Evolutionary conservation across 2,329 filamentous ascomycete species (phyloP), one percentile per base, ranked within the genome.

Genomic region (Penicillium sp.): DNA sequence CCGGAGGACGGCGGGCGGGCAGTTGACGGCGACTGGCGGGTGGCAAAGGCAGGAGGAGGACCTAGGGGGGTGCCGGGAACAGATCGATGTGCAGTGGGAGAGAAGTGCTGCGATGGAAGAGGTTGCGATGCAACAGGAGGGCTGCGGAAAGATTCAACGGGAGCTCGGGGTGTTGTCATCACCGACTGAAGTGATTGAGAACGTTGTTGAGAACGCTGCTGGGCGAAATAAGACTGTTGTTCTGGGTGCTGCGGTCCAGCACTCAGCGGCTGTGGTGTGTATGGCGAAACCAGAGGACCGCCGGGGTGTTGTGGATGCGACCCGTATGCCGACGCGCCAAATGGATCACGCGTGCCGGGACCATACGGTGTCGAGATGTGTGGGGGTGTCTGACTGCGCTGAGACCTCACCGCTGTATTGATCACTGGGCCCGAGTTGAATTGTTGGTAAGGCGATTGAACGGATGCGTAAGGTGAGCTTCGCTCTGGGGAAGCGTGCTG

Each of bases 51-150:
- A 33, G 72, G 66, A 49, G 77, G 79, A 27, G 80, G 81, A 1
- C 78, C 79, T 44, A 82, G 70, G 25, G 81, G 81, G 15, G 80
- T 82, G 43, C 74, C 75, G 13, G 79, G 77, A 57, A 82, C 75
- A 6, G 79, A 79, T 19, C 73, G 71, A 54, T 79, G 77, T 53
- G 68, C 59, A 42, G 63, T 63, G 36, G 69, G 70, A 50, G 71
- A 72, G 51, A 72, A 71, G 38, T 71, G 70, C 55, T 75, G 74
- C 33, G 73, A 64, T 23, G 68, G 66, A 45, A 67, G 66, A 49
- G 70, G 61, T 53, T 73, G 68, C 19, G 73, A 58, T 56, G 64
- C 61, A 31, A 66, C 68, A 41, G 72, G 68, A 54, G 76, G 71
- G 58, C 70, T 75, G 58, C 65, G 67, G 53, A 69, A 73, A 60